These are phyloP conservation scores for Rubia tinctorum DNA, from an alignment of 305 asterid genomes.

Conservation along the genomic window DNA sequence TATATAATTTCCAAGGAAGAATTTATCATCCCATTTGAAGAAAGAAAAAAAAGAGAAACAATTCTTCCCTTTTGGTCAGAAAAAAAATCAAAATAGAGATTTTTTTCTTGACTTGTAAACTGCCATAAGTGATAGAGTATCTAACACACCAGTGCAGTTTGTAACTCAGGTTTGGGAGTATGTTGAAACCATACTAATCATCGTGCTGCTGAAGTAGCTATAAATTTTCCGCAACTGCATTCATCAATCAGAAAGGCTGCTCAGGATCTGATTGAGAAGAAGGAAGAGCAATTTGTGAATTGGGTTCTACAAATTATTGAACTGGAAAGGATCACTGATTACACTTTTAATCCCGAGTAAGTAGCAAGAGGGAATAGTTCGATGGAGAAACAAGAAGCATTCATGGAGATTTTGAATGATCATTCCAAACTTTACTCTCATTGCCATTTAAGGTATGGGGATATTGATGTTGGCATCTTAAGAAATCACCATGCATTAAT, in stretches of 20 bases:
- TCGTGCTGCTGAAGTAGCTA: slow-evolving; percentile 26
- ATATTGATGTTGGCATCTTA: slow-evolving; percentile 18
- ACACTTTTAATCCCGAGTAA: slow-evolving; percentile 36
- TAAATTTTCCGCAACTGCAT: slow-evolving; percentile 34
- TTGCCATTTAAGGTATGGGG: slow-evolving; percentile 16
- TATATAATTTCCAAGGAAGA: too few relatives aligned
- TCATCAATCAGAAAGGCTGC: slow-evolving; percentile 30
- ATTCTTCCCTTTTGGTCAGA: too few relatives aligned
- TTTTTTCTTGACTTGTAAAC: too few relatives aligned
- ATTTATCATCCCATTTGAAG: too few relatives aligned
- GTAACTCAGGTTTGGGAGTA: slow-evolving; percentile 22
- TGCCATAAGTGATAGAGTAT: too few relatives aligned
- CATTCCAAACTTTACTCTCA: not conserved
- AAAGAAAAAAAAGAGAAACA: too few relatives aligned
- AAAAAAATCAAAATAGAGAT: too few relatives aligned
- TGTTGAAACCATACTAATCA: slow-evolving; percentile 13
- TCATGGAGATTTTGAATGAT: slow-evolving; percentile 15
- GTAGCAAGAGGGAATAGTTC: slow-evolving; percentile 10
- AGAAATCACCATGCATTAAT: not conserved
- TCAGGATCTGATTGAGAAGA: slow-evolving; percentile 17
- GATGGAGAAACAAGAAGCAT: slow-evolving; percentile 18
- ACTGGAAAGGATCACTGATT: slow-evolving; percentile 30
- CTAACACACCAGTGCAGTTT: slow-evolving; percentile 10
- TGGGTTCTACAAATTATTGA: slow-evolving; percentile 34
- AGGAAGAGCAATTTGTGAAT: slow-evolving; percentile 20